Conservation (phyloP, 2,329 filamentous ascomycete genomes). For the Fusarium ramigenum region DNA sequence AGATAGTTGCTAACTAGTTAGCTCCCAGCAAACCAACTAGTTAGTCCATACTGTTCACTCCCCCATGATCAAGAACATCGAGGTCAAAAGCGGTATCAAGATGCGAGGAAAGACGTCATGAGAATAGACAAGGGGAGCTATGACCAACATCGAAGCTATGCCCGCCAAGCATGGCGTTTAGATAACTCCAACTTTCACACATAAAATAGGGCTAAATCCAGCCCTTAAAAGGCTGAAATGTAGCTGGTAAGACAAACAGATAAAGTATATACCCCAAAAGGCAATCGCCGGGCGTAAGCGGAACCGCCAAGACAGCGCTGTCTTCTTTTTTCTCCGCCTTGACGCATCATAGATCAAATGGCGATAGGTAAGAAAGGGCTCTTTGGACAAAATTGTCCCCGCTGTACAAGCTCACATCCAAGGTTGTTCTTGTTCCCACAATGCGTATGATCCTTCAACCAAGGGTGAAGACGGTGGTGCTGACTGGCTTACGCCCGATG, state of each 20-base stretch:
- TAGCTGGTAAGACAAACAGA: constrained; percentile 2
- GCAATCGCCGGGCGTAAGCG: constrained; percentile 25
- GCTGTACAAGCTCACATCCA: constrained; percentile 5
- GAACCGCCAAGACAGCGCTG: not conserved
- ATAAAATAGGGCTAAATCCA: not conserved
- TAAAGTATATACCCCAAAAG: constrained; percentile 6
- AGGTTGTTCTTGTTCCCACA: not conserved
- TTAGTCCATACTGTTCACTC: not conserved
- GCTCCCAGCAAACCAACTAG: not conserved
- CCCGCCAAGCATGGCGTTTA: not conserved
- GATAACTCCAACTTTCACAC: not conserved
- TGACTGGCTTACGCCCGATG: constrained; percentile 24
- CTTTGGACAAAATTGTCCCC: not conserved
- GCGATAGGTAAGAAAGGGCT: not conserved
- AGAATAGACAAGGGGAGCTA: constrained; percentile 16
- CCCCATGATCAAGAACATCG: constrained; percentile 8
- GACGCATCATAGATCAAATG: constrained; percentile 3
- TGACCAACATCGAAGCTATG: constrained; percentile 7
- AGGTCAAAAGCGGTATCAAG: constrained; percentile 34
- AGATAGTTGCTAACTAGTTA: constrained; percentile 4
- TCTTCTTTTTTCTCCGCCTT: not conserved
- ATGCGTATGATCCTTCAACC: not conserved
- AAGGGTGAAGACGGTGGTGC: constrained; percentile 1
- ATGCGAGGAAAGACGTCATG: constrained; percentile 35
- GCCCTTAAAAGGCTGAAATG: not conserved